A percentile compares a stretch with the other conserved stretches of the same genome.
Conservation (phyloP, 23 red algal species). For the Agarophyton chilense region DNA sequence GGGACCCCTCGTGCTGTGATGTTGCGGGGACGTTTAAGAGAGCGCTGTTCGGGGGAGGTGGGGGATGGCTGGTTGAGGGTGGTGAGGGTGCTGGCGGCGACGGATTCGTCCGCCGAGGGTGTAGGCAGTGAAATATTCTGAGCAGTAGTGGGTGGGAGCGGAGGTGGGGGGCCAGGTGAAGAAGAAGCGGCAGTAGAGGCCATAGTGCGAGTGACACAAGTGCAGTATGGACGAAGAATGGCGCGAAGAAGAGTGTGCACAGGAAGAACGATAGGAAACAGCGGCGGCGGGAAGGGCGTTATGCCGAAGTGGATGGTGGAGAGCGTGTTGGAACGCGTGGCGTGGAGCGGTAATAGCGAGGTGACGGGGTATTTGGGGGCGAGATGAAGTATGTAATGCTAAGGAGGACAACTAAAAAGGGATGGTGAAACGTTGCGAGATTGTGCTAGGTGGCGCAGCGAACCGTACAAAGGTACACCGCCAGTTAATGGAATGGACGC, state of each 20-base stretch:
- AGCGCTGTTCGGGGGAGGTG: neutral
- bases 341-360: too few relatives aligned
- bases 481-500: neutral
- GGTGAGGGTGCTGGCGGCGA: neutral
- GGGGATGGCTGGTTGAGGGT: neutral
- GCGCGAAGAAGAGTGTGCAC: neutral
- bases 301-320: neutral
- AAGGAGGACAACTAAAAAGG: too few relatives aligned
- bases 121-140: neutral
- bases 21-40: slow-evolving; percentile 11
- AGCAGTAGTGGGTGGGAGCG: neutral
- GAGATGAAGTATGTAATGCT: neutral
- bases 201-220: neutral
- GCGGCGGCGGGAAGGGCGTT: neutral
- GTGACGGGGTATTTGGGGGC: neutral
- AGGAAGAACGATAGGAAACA: neutral
- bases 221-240: neutral
- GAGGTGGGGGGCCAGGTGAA: slow-evolving; percentile 6
- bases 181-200: slow-evolving; percentile 25
- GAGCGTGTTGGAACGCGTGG: neutral
- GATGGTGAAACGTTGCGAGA: slow-evolving; percentile 30
- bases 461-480: neutral
- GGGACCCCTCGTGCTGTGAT: neutral
- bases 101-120: neutral
- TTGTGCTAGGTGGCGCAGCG: slow-evolving; percentile 31